Percentiles rank a stretch among this genome's conserved stretches.
Evolutionary conservation across 495 filamentous ascomycete genomes (phyloP).

Genomic region (Margaritispora aquatica): DNA sequence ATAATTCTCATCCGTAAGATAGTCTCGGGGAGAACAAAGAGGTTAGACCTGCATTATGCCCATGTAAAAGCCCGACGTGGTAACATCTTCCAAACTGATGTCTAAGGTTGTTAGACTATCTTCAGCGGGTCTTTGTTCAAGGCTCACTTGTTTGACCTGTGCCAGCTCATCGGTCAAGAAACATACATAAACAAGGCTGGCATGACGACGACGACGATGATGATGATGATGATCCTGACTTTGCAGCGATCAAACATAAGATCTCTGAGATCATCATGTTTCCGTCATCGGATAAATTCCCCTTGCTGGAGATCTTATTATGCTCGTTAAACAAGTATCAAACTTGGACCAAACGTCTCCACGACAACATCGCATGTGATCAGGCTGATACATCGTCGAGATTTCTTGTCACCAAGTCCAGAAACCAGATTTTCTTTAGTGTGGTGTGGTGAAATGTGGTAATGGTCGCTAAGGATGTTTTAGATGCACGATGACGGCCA

Average conservation of each 20-base stretch:
- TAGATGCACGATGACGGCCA: neutral
- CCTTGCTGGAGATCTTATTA: neutral
- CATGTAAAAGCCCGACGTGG: neutral
- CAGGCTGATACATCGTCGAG: neutral
- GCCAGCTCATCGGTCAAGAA: neutral
- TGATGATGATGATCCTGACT: too few relatives aligned
- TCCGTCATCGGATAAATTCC: neutral
- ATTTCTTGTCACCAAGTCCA: too few relatives aligned
- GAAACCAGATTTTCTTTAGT: too few relatives aligned
- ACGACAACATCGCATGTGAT: neutral
- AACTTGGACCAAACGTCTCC: neutral
- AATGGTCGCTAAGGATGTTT: neutral
- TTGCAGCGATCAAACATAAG: neutral
- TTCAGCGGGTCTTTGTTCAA: too few relatives aligned
- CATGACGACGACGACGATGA: too few relatives aligned
- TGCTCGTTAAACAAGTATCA: neutral
- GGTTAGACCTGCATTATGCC: neutral
- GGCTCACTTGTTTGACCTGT: too few relatives aligned
- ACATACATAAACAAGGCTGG: neutral
- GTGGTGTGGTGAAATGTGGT: too few relatives aligned
- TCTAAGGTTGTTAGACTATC: neutral
- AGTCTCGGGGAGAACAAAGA: neutral
- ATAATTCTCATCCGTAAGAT: too few relatives aligned
- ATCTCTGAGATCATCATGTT: too few relatives aligned
- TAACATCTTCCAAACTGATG: neutral